phyloP scores from a whole-genome alignment of 140 eudicot species.

The Ambrosia hybrid region DNA sequence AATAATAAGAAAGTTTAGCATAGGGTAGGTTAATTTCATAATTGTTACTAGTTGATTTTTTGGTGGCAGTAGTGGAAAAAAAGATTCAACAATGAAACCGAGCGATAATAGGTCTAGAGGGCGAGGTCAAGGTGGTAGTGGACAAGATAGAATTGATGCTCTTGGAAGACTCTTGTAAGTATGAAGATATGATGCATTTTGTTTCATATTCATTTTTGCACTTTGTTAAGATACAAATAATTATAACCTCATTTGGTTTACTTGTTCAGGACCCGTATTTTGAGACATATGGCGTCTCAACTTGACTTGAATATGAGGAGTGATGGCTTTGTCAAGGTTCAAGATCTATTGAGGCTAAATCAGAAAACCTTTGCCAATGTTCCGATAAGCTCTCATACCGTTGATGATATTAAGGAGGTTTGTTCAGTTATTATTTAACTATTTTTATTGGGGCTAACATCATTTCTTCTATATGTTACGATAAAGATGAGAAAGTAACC shows the following conservation, averaged over 20 bases:
- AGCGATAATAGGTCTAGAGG: constrained; percentile 48
- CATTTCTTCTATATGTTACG: not conserved
- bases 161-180: constrained; percentile 93
- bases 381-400: constrained; percentile 63
- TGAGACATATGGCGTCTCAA: constrained; percentile 87
- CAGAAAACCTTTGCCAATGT: constrained; percentile 71
- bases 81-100: constrained; percentile 48
- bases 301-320: constrained; percentile 68
- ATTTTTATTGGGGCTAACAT: too few species aligned
- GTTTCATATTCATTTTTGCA: constrained; percentile 6
- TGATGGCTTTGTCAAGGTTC: constrained; percentile 90
- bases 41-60: not conserved
- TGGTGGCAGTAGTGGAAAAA: constrained; percentile 48
- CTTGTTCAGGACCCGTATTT: constrained; percentile 66
- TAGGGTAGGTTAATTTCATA: too few species aligned
- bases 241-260: constrained; percentile 5
- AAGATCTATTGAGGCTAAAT: constrained; percentile 70
- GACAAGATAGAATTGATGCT: constrained; percentile 75
- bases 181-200: not conserved
- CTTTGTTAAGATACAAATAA: constrained; percentile 15
- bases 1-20: too few species aligned
- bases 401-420: constrained; percentile 88
- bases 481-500: constrained; percentile 4
- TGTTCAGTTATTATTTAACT: not conserved
- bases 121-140: constrained; percentile 50